Conservation (phyloP, 352 stramenopile species). For the Phytophthora podocarpi region DNA sequence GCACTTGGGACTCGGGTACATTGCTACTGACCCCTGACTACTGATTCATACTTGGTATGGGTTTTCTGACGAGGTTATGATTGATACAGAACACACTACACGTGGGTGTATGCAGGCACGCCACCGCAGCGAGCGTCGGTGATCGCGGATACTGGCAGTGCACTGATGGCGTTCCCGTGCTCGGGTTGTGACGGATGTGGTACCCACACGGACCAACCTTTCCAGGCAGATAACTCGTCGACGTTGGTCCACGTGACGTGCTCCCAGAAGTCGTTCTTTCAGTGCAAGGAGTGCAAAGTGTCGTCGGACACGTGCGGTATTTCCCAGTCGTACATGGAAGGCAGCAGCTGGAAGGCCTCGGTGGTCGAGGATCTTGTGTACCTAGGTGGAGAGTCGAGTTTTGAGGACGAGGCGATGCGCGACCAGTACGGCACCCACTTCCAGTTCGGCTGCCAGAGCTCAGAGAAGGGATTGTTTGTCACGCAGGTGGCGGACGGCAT, state of each 20-base stretch:
- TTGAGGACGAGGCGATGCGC: constrained; percentile 51
- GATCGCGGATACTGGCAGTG: constrained; percentile 84
- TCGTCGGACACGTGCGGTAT: constrained; percentile 64
- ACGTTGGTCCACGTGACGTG: constrained; percentile 79
- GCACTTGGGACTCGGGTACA: constrained; percentile 67
- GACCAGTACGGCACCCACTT: constrained; percentile 76
- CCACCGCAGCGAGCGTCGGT: constrained; percentile 82
- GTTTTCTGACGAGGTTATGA: constrained; percentile 7
- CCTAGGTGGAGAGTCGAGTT: constrained; percentile 64
- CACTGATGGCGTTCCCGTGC: constrained; percentile 83
- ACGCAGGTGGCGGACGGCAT: constrained; percentile 85
- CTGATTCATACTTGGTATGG: background rate
- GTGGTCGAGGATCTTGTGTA: constrained; percentile 86
- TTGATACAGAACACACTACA: constrained; percentile 74
- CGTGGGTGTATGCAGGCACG: constrained; percentile 82
- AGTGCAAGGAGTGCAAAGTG: constrained; percentile 52
- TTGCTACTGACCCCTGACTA: background rate
- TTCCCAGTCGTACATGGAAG: constrained; percentile 86
- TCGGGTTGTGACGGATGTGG: constrained; percentile 74
- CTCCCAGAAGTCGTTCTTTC: constrained; percentile 50
- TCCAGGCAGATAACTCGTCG: constrained; percentile 61
- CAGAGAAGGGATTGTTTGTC: constrained; percentile 82
- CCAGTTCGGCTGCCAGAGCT: constrained; percentile 81
- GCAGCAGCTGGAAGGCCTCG: constrained; percentile 81
- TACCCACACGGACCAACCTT: constrained; percentile 76